phyloP scores from a whole-genome alignment of 306 rosid species.

The Cotoneaster glaucophyllus region DNA sequence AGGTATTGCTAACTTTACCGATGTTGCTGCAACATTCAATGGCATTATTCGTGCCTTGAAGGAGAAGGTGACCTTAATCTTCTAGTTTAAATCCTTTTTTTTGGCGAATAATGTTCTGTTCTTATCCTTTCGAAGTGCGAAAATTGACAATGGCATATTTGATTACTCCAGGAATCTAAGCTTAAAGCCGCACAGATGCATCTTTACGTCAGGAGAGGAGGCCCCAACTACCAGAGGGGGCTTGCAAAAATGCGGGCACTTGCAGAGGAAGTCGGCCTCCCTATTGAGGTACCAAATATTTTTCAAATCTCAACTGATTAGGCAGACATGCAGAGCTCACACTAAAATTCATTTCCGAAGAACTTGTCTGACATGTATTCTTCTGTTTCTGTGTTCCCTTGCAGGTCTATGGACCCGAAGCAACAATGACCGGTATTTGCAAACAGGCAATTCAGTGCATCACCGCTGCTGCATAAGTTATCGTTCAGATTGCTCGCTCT shows the following conservation, averaged over 20 bases:
- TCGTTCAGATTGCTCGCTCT: neutral
- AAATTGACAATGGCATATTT: conserved; percentile 18
- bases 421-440: conserved; percentile 98
- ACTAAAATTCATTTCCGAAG: neutral
- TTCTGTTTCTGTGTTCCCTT: conserved; percentile 15
- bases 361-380: neutral
- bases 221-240: conserved; percentile 98
- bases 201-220: conserved; percentile 93
- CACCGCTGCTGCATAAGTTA: conserved; percentile 58
- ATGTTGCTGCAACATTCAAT: conserved; percentile 90
- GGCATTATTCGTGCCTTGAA: conserved; percentile 88
- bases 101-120: neutral
- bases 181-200: conserved; percentile 83
- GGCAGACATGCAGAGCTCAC: neutral
- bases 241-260: conserved; percentile 80
- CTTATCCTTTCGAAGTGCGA: neutral
- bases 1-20: conserved; percentile 94
- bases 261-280: conserved; percentile 85
- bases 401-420: conserved; percentile 96
- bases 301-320: neutral
- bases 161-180: conserved; percentile 60
- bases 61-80: conserved; percentile 63
- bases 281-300: conserved; percentile 61
- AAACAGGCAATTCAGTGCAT: conserved; percentile 90
- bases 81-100: neutral